Conservation (phyloP, 2,329 filamentous ascomycete genomes). For the Fusarium avenaceum region DNA sequence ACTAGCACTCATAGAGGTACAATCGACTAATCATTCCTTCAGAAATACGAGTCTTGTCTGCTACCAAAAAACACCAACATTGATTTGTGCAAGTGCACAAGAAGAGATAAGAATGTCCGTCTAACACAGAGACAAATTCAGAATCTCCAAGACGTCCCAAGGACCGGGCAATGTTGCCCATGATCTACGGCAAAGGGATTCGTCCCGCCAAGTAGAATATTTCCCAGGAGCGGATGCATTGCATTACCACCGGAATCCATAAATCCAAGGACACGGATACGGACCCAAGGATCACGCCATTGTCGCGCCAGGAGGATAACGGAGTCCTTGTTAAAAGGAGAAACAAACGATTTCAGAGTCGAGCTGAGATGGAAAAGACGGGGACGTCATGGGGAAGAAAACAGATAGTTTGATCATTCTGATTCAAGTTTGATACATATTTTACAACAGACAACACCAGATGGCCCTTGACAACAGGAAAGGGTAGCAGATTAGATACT, state of each 20-base stretch:
- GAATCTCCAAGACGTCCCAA: conserved; percentile 40
- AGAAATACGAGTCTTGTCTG: conserved; percentile 45
- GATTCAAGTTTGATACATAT: conserved; percentile 36
- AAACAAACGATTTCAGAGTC: conserved; percentile 35
- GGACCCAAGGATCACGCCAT: conserved; percentile 37
- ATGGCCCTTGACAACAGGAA: conserved; percentile 44
- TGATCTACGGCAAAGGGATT: conserved; percentile 37
- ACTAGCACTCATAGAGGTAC: background rate
- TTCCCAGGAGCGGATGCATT: conserved; percentile 33
- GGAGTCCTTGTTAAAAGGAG: conserved; percentile 21
- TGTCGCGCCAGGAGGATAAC: conserved; percentile 35
- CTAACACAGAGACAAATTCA: conserved; percentile 44
- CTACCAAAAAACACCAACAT: conserved; percentile 41
- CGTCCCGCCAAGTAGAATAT: conserved; percentile 35
- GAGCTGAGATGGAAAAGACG: conserved; percentile 19
- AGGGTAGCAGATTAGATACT: conserved; percentile 49
- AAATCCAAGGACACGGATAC: conserved; percentile 32
- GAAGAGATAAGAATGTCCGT: conserved; percentile 39
- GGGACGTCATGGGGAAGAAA: conserved; percentile 21
- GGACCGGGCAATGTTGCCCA: conserved; percentile 39
- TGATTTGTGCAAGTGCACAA: conserved; percentile 46
- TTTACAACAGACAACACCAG: conserved; percentile 39
- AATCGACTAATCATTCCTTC: conserved; percentile 19
- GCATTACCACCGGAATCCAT: conserved; percentile 41
- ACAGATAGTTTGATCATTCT: conserved; percentile 34